These are phyloP conservation scores for Russula foetens DNA, from an alignment of 768 basidiomycete genomes.

Conservation along the genomic window DNA sequence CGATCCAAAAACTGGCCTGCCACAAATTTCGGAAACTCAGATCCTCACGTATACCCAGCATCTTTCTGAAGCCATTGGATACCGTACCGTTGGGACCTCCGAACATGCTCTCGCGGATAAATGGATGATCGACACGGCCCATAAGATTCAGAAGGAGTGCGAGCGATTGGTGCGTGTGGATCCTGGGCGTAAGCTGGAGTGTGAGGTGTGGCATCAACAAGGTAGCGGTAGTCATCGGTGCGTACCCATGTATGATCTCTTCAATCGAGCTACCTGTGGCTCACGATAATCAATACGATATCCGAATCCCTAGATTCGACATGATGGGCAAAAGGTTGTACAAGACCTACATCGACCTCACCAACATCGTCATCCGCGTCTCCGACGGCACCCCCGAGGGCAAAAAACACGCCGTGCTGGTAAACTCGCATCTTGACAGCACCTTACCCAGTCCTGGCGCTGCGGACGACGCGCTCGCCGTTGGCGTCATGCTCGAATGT, in stretches of 20 bases:
- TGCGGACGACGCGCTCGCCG: conserved; percentile 79
- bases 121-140: conserved; percentile 69
- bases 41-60: conserved; percentile 56
- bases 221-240: conserved; percentile 86
- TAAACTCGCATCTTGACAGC: conserved; percentile 87
- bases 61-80: conserved; percentile 83
- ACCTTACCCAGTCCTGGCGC: conserved; percentile 87
- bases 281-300: not conserved
- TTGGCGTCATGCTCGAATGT: conserved; percentile 88
- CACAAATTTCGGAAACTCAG: conserved; percentile 64
- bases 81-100: conserved; percentile 81
- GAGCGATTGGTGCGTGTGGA: conserved; percentile 34
- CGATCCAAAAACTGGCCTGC: conserved; percentile 47
- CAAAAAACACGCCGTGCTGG: conserved; percentile 75
- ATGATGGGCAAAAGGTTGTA: conserved; percentile 82
- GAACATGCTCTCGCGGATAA: conserved; percentile 81
- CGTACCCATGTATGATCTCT: conserved; percentile 23
- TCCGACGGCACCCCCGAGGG: conserved; percentile 65
- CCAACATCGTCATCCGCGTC: conserved; percentile 82
- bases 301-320: conserved; percentile 55
- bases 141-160: conserved; percentile 54
- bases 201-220: conserved; percentile 86
- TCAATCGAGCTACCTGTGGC: not conserved
- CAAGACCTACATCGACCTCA: conserved; percentile 81
- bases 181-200: conserved; percentile 55